Evolutionary conservation across 2,329 filamentous ascomycete species (phyloP).

Genomic region (Ceratocystiopsis sp.): DNA sequence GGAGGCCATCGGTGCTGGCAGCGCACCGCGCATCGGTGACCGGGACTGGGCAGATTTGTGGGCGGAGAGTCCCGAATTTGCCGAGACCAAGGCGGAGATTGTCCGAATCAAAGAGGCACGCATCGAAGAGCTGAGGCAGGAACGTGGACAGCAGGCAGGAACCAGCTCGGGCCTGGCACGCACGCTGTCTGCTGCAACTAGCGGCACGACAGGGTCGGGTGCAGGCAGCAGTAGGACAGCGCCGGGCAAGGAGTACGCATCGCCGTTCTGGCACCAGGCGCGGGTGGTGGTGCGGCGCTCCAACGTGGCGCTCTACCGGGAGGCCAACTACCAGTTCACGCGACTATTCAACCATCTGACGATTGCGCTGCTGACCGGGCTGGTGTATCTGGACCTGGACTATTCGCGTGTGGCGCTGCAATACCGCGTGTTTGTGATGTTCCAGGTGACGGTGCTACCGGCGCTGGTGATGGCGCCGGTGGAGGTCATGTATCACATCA

Average conservation of each 20-base stretch:
- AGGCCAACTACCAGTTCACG: conserved; percentile 78
- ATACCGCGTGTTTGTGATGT: conserved; percentile 77
- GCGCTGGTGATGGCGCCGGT: conserved; percentile 72
- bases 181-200: background rate
- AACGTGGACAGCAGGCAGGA: conserved; percentile 12
- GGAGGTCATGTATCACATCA: conserved; percentile 68
- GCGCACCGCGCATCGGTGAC: conserved; percentile 51
- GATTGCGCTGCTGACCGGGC: conserved; percentile 61
- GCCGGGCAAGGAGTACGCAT: conserved; percentile 63
- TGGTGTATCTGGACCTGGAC: conserved; percentile 65
- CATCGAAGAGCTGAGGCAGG: conserved; percentile 14
- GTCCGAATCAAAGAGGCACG: conserved; percentile 46
- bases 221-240: conserved; percentile 11
- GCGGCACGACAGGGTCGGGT: background rate
- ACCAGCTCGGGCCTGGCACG: conserved; percentile 2
- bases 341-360: conserved; percentile 70
- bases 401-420: conserved; percentile 61
- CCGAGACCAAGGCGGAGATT: conserved; percentile 49
- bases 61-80: conserved; percentile 54
- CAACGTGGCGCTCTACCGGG: conserved; percentile 68
- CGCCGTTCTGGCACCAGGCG: conserved; percentile 63
- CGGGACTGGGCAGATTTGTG: conserved; percentile 71
- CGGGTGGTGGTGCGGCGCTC: conserved; percentile 56
- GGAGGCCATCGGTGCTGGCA: conserved; percentile 65
- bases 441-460: conserved; percentile 73